Percentiles rank a stretch among this genome's conserved stretches.
These are phyloP conservation scores for Auriscalpium vulgare DNA, from an alignment of 768 basidiomycete species.

Conservation along the genomic window DNA sequence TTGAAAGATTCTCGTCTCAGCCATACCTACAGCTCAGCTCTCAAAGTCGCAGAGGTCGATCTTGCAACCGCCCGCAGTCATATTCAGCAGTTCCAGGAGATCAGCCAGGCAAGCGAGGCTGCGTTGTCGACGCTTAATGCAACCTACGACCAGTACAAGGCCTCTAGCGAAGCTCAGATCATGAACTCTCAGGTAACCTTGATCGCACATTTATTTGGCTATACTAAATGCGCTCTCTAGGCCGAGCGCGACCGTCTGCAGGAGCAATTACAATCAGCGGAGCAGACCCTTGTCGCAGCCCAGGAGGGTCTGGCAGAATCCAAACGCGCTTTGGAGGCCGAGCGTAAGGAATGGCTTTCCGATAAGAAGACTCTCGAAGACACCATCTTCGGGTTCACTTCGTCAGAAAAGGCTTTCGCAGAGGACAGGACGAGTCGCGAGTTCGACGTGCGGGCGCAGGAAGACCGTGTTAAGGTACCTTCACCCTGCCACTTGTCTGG, in stretches of 20 bases:
- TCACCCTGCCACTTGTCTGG: not conserved
- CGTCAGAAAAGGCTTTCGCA: conserved; percentile 61
- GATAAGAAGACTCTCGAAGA: conserved; percentile 82
- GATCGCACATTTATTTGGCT: not conserved
- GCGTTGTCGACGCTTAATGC: conserved; percentile 61
- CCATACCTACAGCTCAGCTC: conserved; percentile 41
- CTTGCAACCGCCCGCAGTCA: conserved; percentile 62
- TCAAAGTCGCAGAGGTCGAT: conserved; percentile 76
- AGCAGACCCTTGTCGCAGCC: conserved; percentile 45
- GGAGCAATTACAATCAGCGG: conserved; percentile 46
- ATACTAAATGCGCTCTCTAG: conserved; percentile 28
- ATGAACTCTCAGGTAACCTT: conserved; percentile 53
- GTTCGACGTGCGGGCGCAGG: conserved; percentile 55
- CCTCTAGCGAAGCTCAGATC: conserved; percentile 62
- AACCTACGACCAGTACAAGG: conserved; percentile 77
- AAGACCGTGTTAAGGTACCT: conserved; percentile 60
- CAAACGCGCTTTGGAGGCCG: conserved; percentile 58
- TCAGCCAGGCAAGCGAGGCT: conserved; percentile 74
- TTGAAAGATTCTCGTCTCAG: not conserved
- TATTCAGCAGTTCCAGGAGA: conserved; percentile 80
- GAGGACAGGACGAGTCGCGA: conserved; percentile 57
- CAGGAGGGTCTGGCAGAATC: conserved; percentile 45
- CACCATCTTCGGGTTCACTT: conserved; percentile 72
- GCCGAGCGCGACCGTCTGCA: conserved; percentile 56
- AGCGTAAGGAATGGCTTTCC: conserved; percentile 60